Conservation (phyloP, 1,139 yeast species). For the Kodamaea suecica region DNA sequence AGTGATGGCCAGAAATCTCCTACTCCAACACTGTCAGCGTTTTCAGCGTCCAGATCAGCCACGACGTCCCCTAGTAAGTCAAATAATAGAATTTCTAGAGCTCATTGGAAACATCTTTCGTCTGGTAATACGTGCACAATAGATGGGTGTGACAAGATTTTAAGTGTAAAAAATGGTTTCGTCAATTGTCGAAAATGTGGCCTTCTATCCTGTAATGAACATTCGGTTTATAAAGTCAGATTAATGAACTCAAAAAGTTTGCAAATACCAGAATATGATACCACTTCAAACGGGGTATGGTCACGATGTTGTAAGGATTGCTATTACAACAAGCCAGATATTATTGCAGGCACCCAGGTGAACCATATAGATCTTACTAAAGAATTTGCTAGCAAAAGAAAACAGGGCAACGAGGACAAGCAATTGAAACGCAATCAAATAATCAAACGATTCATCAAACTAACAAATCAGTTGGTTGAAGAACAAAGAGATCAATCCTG, state of each 20-base stretch:
- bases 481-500: slow-evolving; percentile 18
- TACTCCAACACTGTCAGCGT: neutral
- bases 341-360: slow-evolving; percentile 41
- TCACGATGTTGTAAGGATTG: slow-evolving; percentile 67
- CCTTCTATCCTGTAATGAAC: slow-evolving; percentile 60
- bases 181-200: slow-evolving; percentile 76
- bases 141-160: slow-evolving; percentile 33
- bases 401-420: slow-evolving; percentile 35
- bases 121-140: slow-evolving; percentile 31
- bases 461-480: slow-evolving; percentile 25
- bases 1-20: slow-evolving; percentile 17
- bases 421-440: slow-evolving; percentile 54
- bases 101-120: slow-evolving; percentile 63
- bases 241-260: slow-evolving; percentile 32
- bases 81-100: slow-evolving; percentile 35
- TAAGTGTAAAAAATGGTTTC: slow-evolving; percentile 49
- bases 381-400: slow-evolving; percentile 42
- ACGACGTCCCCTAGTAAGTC: slow-evolving; percentile 6
- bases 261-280: slow-evolving; percentile 33
- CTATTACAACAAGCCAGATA: slow-evolving; percentile 54
- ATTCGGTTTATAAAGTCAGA: slow-evolving; percentile 54
- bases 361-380: slow-evolving; percentile 42
- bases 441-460: slow-evolving; percentile 59
- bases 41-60: slow-evolving; percentile 3
- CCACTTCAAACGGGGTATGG: slow-evolving; percentile 53